phyloP scores from a whole-genome alignment of 2,329 filamentous ascomycete species.

The Fusarium subtropicale region DNA sequence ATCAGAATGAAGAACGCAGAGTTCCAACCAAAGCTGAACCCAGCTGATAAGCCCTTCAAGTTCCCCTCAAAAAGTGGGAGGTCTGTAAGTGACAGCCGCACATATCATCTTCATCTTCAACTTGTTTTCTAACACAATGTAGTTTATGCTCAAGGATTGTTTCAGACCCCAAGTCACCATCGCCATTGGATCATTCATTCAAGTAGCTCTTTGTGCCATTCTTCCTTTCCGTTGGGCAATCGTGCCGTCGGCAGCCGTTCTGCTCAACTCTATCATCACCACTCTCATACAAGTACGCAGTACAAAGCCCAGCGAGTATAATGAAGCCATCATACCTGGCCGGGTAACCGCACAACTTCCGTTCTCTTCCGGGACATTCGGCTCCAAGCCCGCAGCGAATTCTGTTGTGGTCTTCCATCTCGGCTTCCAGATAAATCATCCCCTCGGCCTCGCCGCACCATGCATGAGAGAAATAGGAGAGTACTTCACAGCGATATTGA shows the following conservation, averaged over 20 bases:
- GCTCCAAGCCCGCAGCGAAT: conserved; percentile 44
- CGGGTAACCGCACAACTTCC: conserved; percentile 53
- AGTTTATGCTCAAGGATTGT: conserved; percentile 49
- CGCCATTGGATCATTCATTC: conserved; percentile 51
- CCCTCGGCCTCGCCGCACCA: conserved; percentile 61
- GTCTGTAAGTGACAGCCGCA: conserved; percentile 34
- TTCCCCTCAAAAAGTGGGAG: conserved; percentile 28
- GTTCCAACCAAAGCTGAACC: conserved; percentile 45
- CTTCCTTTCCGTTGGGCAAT: conserved; percentile 53
- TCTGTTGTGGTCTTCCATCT: conserved; percentile 59
- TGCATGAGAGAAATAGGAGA: conserved; percentile 54
- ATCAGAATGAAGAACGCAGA: conserved; percentile 30
- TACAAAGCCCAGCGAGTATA: conserved; percentile 38
- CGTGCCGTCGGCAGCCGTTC: conserved; percentile 49
- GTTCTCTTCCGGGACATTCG: conserved; percentile 46
- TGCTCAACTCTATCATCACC: conserved; percentile 49
- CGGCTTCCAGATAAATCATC: conserved; percentile 60
- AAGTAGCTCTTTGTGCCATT: conserved; percentile 49
- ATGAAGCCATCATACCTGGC: conserved; percentile 48
- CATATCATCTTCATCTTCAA: not conserved
- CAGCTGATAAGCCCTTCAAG: conserved; percentile 35
- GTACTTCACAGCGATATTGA: conserved; percentile 55
- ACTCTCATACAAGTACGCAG: conserved; percentile 46
- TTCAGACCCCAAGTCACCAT: conserved; percentile 51
- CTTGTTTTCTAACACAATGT: not conserved